These are phyloP conservation scores for Pilaira anomala DNA, from an alignment of 192 early-diverging fungal species.

Conservation along the genomic window DNA sequence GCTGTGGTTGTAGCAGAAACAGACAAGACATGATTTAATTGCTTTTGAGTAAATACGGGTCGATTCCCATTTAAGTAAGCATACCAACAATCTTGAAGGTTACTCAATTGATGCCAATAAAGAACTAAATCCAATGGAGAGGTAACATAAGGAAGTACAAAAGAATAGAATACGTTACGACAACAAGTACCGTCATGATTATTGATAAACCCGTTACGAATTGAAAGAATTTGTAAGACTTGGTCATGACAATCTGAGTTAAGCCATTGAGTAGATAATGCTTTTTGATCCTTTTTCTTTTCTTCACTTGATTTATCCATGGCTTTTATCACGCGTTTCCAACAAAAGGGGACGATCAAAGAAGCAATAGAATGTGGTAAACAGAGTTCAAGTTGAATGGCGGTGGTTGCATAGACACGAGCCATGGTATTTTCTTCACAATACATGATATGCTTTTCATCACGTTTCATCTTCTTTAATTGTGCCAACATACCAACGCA, in stretches of 20 bases:
- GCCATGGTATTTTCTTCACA: constrained; percentile 5
- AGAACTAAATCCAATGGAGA: constrained; percentile 12
- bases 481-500: constrained; percentile 20
- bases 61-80: constrained; percentile 2
- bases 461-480: constrained; percentile 3
- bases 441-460: constrained; percentile 5
- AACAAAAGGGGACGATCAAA: not conserved
- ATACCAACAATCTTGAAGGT: constrained; percentile 8
- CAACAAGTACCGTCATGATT: not conserved
- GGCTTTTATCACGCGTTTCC: not conserved
- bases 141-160: constrained; percentile 20
- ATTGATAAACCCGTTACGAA: constrained; percentile 3
- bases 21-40: constrained; percentile 2
- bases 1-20: constrained; percentile 15
- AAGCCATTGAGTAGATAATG: not conserved
- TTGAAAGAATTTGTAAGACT: constrained; percentile 5
- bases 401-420: constrained; percentile 7
- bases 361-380: not conserved
- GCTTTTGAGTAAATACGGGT: constrained; percentile 9
- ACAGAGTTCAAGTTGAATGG: constrained; percentile 19
- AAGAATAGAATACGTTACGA: constrained; percentile 15
- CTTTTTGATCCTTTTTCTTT: not conserved
- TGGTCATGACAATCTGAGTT: constrained; percentile 1
- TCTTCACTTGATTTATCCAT: not conserved
- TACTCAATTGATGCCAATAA: constrained; percentile 16